Evolutionary conservation across 352 stramenopile genomes (phyloP).

Genomic region (Phytophthora rubi): DNA sequence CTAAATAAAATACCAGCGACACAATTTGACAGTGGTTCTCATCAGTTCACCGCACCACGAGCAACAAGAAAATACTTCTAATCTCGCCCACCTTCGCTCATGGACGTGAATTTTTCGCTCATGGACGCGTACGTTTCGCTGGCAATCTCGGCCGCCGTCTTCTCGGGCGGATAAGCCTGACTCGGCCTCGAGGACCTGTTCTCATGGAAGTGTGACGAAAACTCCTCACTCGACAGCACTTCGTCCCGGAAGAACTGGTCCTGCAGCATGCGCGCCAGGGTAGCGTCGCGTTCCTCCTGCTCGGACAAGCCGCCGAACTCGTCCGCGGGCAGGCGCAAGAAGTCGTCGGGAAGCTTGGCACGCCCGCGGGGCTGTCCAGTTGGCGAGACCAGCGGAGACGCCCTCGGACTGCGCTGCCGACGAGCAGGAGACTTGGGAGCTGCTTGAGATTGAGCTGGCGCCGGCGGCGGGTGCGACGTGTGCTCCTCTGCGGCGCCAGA

Average conservation of each 20-base stretch:
- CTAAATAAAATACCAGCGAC: conserved; percentile 29
- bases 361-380: conserved; percentile 21
- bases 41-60: neutral
- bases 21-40: neutral
- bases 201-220: conserved; percentile 72
- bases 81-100: conserved; percentile 69
- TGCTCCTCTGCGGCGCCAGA: conserved; percentile 1
- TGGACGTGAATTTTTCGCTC: conserved; percentile 72
- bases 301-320: conserved; percentile 45
- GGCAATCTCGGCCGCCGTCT: conserved; percentile 72
- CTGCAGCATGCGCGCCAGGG: conserved; percentile 82
- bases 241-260: conserved; percentile 86
- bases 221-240: conserved; percentile 72
- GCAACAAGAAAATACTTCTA: neutral
- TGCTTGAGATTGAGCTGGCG: conserved; percentile 16
- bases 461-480: conserved; percentile 11
- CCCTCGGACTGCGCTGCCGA: conserved; percentile 16
- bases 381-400: conserved; percentile 24
- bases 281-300: conserved; percentile 74
- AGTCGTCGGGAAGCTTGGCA: conserved; percentile 70
- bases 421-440: conserved; percentile 14
- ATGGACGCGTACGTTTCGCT: conserved; percentile 75
- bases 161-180: conserved; percentile 50
- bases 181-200: conserved; percentile 19
- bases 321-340: conserved; percentile 63